Conservation (phyloP, 176 grass and related monocot genomes). For the Avena atlantica region DNA sequence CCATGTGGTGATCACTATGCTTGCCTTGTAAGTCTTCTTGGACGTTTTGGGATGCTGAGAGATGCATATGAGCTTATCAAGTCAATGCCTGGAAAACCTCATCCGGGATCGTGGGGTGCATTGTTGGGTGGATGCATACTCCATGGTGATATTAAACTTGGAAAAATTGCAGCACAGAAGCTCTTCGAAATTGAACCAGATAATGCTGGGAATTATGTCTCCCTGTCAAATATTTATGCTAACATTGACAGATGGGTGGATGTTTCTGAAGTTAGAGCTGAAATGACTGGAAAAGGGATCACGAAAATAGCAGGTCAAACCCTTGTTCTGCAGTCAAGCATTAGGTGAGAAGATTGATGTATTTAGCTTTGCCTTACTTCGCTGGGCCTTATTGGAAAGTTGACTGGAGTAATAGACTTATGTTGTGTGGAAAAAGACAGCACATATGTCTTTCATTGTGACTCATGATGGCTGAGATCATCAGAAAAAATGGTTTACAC, state of each 20-base stretch:
- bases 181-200: slow-evolving; percentile 86
- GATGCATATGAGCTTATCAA: slow-evolving; percentile 79
- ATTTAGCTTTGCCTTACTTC: slow-evolving; percentile 37
- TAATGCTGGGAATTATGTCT: slow-evolving; percentile 93
- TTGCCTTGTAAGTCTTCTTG: slow-evolving; percentile 86
- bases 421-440: slow-evolving; percentile 11
- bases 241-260: slow-evolving; percentile 80
- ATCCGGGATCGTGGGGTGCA: slow-evolving; percentile 92
- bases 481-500: slow-evolving; percentile 18
- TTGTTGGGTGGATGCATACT: slow-evolving; percentile 75
- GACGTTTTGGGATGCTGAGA: slow-evolving; percentile 64
- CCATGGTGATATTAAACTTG: slow-evolving; percentile 72
- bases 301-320: slow-evolving; percentile 77
- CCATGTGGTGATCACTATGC: slow-evolving; percentile 81
- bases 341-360: not conserved
- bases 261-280: slow-evolving; percentile 72
- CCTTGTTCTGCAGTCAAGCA: slow-evolving; percentile 55
- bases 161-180: slow-evolving; percentile 71
- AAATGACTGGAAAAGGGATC: slow-evolving; percentile 74
- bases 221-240: slow-evolving; percentile 91
- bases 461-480: not conserved
- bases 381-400: slow-evolving; percentile 5
- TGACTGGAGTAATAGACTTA: not conserved
- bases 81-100: slow-evolving; percentile 69
- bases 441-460: not conserved